Evolutionary conservation across 2,329 filamentous ascomycete genomes (phyloP).

Genomic region (Talaromyces sp.): DNA sequence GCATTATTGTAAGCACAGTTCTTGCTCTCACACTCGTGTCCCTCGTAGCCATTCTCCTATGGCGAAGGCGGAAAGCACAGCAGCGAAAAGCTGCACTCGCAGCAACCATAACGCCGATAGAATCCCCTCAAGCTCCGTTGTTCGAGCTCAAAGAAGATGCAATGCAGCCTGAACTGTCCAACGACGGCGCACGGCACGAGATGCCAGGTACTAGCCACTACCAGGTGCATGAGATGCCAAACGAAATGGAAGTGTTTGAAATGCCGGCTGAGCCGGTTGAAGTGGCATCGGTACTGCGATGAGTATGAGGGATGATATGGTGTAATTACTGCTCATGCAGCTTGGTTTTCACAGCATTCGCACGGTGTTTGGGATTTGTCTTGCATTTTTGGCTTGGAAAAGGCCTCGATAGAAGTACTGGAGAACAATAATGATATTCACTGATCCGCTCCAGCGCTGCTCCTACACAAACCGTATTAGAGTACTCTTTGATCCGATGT

Average conservation of each 20-base stretch:
- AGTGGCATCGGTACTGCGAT: background rate
- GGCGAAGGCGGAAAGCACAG: background rate
- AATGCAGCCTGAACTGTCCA: background rate
- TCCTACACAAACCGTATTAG: no score
- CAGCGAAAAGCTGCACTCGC: background rate
- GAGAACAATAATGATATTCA: background rate
- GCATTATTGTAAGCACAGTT: background rate
- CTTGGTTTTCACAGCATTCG: background rate
- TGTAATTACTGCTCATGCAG: background rate
- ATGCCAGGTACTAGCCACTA: background rate
- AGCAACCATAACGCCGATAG: background rate
- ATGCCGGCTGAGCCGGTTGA: background rate
- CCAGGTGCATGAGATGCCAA: background rate
- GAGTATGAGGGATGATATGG: background rate
- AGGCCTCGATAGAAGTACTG: background rate
- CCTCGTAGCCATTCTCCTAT: background rate
- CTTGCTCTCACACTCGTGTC: background rate
- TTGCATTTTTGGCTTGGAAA: background rate
- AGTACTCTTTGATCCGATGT: no score
- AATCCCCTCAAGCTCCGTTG: background rate
- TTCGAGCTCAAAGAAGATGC: background rate
- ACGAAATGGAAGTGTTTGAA: background rate
- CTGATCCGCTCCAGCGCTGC: background rate
- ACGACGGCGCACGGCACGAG: background rate
- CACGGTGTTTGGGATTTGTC: background rate